Conservation (phyloP, 1,139 yeast genomes). For the Torulaspora globosa region DNA sequence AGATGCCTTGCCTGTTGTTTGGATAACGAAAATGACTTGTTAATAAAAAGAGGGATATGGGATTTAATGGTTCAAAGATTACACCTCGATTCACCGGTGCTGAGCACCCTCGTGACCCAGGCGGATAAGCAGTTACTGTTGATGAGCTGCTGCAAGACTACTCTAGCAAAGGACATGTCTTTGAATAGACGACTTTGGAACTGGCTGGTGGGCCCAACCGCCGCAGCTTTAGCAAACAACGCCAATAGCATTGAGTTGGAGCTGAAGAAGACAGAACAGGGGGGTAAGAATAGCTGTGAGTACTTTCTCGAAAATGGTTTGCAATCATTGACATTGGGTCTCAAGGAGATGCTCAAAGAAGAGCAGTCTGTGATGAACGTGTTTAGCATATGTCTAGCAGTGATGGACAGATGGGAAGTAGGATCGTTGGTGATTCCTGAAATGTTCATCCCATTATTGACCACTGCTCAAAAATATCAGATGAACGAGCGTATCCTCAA, state of each 20-base stretch:
- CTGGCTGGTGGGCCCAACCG: slow-evolving; percentile 76
- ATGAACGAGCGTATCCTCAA: slow-evolving; percentile 44
- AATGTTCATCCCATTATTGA: slow-evolving; percentile 62
- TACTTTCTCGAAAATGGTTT: slow-evolving; percentile 62
- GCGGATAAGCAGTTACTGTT: slow-evolving; percentile 58
- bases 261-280: neutral
- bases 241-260: slow-evolving; percentile 6
- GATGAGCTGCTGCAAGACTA: slow-evolving; percentile 60
- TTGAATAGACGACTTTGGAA: slow-evolving; percentile 88
- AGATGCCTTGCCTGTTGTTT: slow-evolving; percentile 72
- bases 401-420: slow-evolving; percentile 93
- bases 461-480: slow-evolving; percentile 37
- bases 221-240: slow-evolving; percentile 9
- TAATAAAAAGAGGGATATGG: slow-evolving; percentile 85
- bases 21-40: slow-evolving; percentile 53
- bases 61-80: slow-evolving; percentile 69
- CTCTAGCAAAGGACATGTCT: slow-evolving; percentile 85
- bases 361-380: slow-evolving; percentile 39
- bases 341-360: slow-evolving; percentile 47
- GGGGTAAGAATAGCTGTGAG: slow-evolving; percentile 31
- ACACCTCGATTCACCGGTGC: slow-evolving; percentile 58
- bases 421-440: slow-evolving; percentile 68
- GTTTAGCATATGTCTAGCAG: slow-evolving; percentile 59
- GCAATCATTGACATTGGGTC: slow-evolving; percentile 47
- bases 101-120: slow-evolving; percentile 46